Conservation (phyloP, 495 filamentous ascomycete genomes). For the Daldinia bambusicola region DNA sequence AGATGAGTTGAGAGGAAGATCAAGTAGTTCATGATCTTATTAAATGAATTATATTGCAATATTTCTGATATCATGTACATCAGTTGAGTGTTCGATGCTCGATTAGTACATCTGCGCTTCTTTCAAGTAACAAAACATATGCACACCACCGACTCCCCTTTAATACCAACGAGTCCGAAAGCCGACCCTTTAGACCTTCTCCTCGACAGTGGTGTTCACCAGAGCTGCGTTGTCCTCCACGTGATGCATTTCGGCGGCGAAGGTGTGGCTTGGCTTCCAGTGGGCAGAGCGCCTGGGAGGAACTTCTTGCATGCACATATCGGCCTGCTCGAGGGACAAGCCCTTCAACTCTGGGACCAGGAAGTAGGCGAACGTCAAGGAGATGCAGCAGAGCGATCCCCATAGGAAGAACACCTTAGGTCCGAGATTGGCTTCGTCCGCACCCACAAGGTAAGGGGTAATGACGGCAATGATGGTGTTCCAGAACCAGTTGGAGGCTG, state of each 20-base stretch:
- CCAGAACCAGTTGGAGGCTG: slow-evolving; percentile 84
- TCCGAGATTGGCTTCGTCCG: slow-evolving; percentile 65
- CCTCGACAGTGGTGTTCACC: slow-evolving; percentile 31
- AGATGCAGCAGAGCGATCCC: slow-evolving; percentile 67
- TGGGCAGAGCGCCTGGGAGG: slow-evolving; percentile 66
- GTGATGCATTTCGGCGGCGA: slow-evolving; percentile 65
- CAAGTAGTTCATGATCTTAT: not conserved
- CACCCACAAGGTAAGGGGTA: slow-evolving; percentile 71
- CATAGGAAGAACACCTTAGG: slow-evolving; percentile 76
- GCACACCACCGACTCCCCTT: not conserved
- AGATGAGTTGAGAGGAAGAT: not conserved
- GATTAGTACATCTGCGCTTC: not conserved
- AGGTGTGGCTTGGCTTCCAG: slow-evolving; percentile 73
- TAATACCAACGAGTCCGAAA: not conserved
- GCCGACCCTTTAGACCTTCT: slow-evolving; percentile 41
- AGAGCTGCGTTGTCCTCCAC: slow-evolving; percentile 39
- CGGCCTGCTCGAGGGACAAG: slow-evolving; percentile 80
- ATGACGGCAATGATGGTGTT: slow-evolving; percentile 69
- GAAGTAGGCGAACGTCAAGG: slow-evolving; percentile 74
- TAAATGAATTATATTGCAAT: not conserved
- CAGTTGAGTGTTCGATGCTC: not conserved
- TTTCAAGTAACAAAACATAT: not conserved
- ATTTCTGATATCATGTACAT: not conserved
- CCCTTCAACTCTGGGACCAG: slow-evolving; percentile 82
- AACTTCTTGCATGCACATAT: slow-evolving; percentile 78